A percentile compares a stretch with the other conserved stretches of the same genome.
phyloP scores from a whole-genome alignment of 1,284 basidiomycete genomes.

The Trametes polyzona region DNA sequence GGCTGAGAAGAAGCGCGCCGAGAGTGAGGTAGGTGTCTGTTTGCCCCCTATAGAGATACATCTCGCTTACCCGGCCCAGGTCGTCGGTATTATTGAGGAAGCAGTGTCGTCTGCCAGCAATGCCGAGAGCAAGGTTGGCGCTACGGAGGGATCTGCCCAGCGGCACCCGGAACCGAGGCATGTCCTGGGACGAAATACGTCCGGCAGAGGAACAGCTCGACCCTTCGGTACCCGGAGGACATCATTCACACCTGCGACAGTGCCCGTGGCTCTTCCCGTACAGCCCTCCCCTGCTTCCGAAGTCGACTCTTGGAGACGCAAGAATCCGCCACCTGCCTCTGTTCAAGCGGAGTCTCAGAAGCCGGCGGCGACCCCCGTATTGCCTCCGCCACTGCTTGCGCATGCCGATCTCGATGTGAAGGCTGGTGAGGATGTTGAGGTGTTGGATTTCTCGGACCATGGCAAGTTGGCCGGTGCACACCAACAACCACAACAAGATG shows the following conservation, averaged over 20 bases:
- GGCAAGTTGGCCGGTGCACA: constrained; percentile 62
- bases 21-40: constrained; percentile 29
- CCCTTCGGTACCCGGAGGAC: constrained; percentile 33
- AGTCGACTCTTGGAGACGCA: constrained; percentile 68
- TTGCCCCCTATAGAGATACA: not conserved
- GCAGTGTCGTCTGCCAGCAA: constrained; percentile 33
- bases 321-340: constrained; percentile 39
- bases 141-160: constrained; percentile 8
- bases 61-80: constrained; percentile 32
- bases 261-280: constrained; percentile 5
- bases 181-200: constrained; percentile 37
- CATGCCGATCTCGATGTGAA: constrained; percentile 50
- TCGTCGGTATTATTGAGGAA: constrained; percentile 50
- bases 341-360: constrained; percentile 8
- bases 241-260: constrained; percentile 30
- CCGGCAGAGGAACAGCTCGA: constrained; percentile 33
- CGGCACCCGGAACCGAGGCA: constrained; percentile 14
- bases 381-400: constrained; percentile 44
- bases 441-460: constrained; percentile 78
- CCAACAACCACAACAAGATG: constrained; percentile 30
- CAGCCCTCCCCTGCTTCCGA: constrained; percentile 40
- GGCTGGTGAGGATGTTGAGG: constrained; percentile 65
- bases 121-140: constrained; percentile 6
- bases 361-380: constrained; percentile 17
- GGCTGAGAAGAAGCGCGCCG: constrained; percentile 21